Evolutionary conservation across 352 stramenopile genomes (phyloP).

Genomic region (Globisporangium cylindrosporum): DNA sequence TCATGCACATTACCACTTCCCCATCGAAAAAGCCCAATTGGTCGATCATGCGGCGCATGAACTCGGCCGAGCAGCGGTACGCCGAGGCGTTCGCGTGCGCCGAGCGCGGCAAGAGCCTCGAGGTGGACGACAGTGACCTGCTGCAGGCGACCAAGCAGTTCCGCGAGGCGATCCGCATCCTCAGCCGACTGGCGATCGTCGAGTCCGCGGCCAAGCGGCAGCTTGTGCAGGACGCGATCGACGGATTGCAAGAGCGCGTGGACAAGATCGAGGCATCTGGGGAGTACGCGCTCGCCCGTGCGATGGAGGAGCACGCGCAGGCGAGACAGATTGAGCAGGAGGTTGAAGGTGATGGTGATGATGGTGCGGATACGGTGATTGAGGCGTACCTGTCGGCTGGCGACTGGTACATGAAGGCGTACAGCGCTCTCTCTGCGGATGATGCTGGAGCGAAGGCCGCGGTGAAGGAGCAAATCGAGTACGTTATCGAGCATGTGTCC

Average conservation of each 20-base stretch:
- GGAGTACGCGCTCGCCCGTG: conserved; percentile 29
- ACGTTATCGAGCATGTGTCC: conserved; percentile 66
- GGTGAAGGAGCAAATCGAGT: conserved; percentile 70
- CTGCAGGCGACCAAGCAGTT: conserved; percentile 42
- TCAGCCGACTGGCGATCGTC: conserved; percentile 65
- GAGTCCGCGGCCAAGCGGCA: conserved; percentile 70
- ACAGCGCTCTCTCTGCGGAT: conserved; percentile 32
- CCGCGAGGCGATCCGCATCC: conserved; percentile 52
- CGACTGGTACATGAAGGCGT: conserved; percentile 68
- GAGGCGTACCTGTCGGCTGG: conserved; percentile 57
- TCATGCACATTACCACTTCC: not conserved
- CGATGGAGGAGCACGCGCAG: conserved; percentile 36
- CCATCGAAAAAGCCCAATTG: too few species aligned
- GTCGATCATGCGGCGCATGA: conserved; percentile 16
- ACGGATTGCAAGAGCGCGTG: conserved; percentile 48
- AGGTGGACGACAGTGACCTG: conserved; percentile 1
- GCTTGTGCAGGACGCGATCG: conserved; percentile 52
- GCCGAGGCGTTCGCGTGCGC: conserved; percentile 56
- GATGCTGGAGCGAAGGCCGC: conserved; percentile 31
- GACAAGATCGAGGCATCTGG: conserved; percentile 32
- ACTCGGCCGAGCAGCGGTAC: conserved; percentile 54
- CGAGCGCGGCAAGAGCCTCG: conserved; percentile 39
- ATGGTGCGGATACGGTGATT: conserved; percentile 15
- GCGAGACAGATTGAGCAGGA: conserved; percentile 23
- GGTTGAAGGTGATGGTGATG: not conserved